These are phyloP conservation scores for Paecilomyces sp. DNA, from an alignment of 2,329 filamentous ascomycete genomes.

Conservation along the genomic window DNA sequence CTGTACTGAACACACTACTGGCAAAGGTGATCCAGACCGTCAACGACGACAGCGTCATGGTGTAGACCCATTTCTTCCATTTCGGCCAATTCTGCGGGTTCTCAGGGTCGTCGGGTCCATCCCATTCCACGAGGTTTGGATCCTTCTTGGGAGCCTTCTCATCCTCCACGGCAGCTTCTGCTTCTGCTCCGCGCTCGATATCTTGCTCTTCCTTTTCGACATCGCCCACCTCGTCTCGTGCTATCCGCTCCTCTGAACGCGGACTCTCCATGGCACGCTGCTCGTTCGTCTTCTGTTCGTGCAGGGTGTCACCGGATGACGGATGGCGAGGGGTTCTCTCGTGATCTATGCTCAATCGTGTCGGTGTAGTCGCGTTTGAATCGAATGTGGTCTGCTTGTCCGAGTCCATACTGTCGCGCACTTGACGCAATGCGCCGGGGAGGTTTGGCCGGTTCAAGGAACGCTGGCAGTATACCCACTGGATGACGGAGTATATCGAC, in stretches of 20 bases:
- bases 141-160: conserved; percentile 12
- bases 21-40: conserved; percentile 44
- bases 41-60: conserved; percentile 33
- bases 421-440: background rate
- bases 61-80: conserved; percentile 35
- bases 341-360: background rate
- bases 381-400: background rate
- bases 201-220: background rate
- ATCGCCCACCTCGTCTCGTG: background rate
- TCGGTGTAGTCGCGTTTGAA: background rate
- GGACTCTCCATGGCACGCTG: background rate
- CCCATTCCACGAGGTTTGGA: conserved; percentile 23
- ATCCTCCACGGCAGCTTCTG: background rate
- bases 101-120: conserved; percentile 21
- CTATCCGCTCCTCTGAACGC: background rate
- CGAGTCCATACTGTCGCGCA: background rate
- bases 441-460: background rate
- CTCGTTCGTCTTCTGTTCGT: background rate
- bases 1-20: conserved; percentile 40
- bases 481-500: background rate
- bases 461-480: background rate
- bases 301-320: background rate
- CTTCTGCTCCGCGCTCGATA: background rate
- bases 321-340: background rate
- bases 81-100: conserved; percentile 21